Evolutionary conservation across 2,329 filamentous ascomycete genomes (phyloP).

Genomic region (Xylaria digitata): DNA sequence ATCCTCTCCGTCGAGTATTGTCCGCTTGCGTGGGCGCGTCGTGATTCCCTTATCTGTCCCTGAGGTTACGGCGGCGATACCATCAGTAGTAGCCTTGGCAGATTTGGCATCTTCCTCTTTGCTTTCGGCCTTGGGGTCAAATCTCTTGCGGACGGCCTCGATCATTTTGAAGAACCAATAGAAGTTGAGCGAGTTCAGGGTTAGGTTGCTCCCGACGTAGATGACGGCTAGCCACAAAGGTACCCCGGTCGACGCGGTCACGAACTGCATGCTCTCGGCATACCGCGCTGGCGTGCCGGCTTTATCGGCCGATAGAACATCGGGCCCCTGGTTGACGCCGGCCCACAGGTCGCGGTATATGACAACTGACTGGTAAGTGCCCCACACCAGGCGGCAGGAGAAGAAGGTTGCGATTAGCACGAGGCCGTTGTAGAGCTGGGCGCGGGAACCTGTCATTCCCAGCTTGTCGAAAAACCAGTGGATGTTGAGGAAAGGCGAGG

Average conservation of each 20-base stretch:
- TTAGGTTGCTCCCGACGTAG: conserved; percentile 77
- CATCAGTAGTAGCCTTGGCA: conserved; percentile 43
- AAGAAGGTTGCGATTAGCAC: conserved; percentile 80
- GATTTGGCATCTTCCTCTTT: conserved; percentile 50
- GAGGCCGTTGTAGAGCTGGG: conserved; percentile 83
- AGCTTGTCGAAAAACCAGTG: conserved; percentile 95
- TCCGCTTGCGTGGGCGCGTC: conserved; percentile 44
- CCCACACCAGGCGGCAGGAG: conserved; percentile 80
- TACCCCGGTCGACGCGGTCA: conserved; percentile 61
- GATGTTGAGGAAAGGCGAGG: conserved; percentile 85
- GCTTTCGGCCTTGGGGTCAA: conserved; percentile 62
- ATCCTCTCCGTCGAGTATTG: conserved; percentile 50
- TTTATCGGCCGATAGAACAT: conserved; percentile 49
- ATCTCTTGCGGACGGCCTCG: conserved; percentile 79
- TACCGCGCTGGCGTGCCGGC: conserved; percentile 52
- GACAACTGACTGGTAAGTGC: conserved; percentile 75
- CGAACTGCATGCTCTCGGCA: conserved; percentile 63
- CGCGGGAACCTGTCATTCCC: conserved; percentile 77
- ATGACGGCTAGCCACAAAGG: conserved; percentile 76
- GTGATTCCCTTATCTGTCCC: conserved; percentile 44
- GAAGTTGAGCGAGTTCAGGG: conserved; percentile 80
- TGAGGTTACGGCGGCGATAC: conserved; percentile 48
- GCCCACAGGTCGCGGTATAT: conserved; percentile 78
- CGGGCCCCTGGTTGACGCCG: conserved; percentile 61
- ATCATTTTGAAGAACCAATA: conserved; percentile 94